Percentiles rank a stretch among this genome's conserved stretches.
phyloP scores from a whole-genome alignment of 116 monocot genomes.

The Posidonia oceanica region DNA sequence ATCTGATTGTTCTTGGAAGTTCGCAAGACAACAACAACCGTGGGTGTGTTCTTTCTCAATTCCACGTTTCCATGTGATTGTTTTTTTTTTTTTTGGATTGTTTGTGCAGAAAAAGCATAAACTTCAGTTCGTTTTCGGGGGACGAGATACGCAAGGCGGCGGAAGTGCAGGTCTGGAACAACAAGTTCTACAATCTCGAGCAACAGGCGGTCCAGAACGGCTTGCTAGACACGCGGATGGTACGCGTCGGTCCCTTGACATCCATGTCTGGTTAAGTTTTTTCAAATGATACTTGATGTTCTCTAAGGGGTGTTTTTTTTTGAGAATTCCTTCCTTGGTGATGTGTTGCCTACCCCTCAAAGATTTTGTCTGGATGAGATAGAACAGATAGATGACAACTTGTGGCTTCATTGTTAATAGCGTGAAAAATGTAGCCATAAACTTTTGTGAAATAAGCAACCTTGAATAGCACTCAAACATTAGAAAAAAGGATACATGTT shows the following conservation, averaged over 20 bases:
- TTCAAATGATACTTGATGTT: not conserved
- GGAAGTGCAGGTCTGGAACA: constrained; percentile 85
- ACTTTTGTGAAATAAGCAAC: too few species aligned
- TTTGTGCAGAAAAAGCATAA: constrained; percentile 53
- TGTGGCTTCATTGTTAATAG: too few species aligned
- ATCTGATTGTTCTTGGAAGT: not conserved
- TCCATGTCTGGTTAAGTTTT: not conserved
- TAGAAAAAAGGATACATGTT: too few species aligned
- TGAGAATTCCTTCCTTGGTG: not conserved
- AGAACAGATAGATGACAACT: too few species aligned
- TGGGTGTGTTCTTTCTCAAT: not conserved
- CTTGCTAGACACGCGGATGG: constrained; percentile 63
- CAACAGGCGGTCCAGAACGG: constrained; percentile 34
- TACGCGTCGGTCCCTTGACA: constrained; percentile 14
- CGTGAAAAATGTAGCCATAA: too few species aligned
- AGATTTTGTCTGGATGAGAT: too few species aligned
- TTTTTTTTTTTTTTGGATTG: not conserved
- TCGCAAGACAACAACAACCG: too few species aligned
- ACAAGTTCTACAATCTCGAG: constrained; percentile 25
- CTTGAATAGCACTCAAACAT: too few species aligned
- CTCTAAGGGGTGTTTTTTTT: not conserved
- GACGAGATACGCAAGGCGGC: constrained; percentile 56
- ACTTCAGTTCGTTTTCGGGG: constrained; percentile 63
- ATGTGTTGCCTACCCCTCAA: not conserved
- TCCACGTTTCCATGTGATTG: not conserved